A percentile compares a stretch with the other conserved stretches of the same genome.
phyloP scores from a whole-genome alignment of 2,329 filamentous ascomycete species.

The Epichloe brachyelytri region DNA sequence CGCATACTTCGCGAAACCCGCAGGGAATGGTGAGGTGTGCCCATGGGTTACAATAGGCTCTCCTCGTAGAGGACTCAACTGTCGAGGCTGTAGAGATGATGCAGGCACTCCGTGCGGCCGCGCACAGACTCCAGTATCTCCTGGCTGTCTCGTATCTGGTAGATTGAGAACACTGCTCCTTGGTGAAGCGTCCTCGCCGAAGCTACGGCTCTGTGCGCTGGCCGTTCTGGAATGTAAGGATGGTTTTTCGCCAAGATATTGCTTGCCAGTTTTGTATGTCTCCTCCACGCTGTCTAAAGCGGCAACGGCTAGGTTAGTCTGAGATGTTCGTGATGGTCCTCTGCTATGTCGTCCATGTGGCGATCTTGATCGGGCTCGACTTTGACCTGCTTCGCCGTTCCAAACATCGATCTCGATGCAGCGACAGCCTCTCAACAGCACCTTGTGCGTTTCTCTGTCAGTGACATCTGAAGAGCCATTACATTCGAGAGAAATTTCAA shows the following conservation, averaged over 20 bases:
- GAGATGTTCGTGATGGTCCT: conserved; percentile 32
- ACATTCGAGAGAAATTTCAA: background rate
- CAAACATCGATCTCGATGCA: conserved; percentile 95
- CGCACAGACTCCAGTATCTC: conserved; percentile 21
- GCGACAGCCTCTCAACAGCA: conserved; percentile 64
- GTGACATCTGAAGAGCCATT: background rate
- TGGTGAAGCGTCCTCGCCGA: conserved; percentile 18
- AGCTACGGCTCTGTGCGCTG: conserved; percentile 23
- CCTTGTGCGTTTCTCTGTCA: conserved; percentile 27
- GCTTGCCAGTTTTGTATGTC: conserved; percentile 12
- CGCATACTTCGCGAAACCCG: conserved; percentile 75
- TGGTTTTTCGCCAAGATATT: conserved; percentile 18
- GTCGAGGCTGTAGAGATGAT: conserved; percentile 3
- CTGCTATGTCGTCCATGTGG: conserved; percentile 31
- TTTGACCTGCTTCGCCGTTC: conserved; percentile 50
- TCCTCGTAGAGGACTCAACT: conserved; percentile 22
- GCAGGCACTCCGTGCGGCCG: background rate
- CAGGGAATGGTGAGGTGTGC: conserved; percentile 80
- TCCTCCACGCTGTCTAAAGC: conserved; percentile 24
- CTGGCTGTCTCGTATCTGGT: conserved; percentile 19
- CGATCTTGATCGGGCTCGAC: conserved; percentile 23
- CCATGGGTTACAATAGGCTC: conserved; percentile 76
- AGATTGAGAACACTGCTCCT: conserved; percentile 17
- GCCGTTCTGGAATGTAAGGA: conserved; percentile 24
- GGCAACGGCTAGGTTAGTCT: conserved; percentile 31